These are phyloP conservation scores for Penicillium sp. DNA, from an alignment of 2,329 filamentous ascomycete genomes.

Conservation along the genomic window DNA sequence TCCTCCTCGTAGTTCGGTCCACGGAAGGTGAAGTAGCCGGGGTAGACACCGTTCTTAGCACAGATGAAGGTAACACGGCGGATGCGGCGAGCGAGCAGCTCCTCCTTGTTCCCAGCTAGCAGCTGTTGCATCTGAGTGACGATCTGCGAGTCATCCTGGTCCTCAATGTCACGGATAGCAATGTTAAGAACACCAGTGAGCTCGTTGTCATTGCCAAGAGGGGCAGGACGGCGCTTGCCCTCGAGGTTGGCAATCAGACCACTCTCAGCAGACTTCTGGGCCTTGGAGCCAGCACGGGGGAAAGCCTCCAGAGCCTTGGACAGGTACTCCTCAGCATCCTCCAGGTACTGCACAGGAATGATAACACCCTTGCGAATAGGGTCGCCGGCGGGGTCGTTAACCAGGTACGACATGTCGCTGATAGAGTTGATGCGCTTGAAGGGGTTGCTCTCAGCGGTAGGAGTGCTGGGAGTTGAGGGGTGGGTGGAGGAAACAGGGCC, in stretches of 20 bases:
- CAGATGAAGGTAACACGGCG: conserved; percentile 95
- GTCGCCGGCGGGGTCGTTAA: conserved; percentile 63
- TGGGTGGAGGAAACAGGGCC: conserved; percentile 70
- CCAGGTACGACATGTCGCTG: conserved; percentile 90
- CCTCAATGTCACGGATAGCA: conserved; percentile 82
- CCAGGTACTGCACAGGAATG: conserved; percentile 84
- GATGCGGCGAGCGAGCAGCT: conserved; percentile 73
- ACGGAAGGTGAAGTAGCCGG: conserved; percentile 97
- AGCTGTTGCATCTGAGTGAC: conserved; percentile 69
- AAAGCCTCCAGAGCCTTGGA: conserved; percentile 79
- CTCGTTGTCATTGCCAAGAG: conserved; percentile 59
- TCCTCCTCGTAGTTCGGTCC: conserved; percentile 86
- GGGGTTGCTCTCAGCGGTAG: conserved; percentile 54
- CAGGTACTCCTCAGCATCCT: conserved; percentile 86
- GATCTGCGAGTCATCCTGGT: conserved; percentile 73
- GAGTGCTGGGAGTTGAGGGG: conserved; percentile 78
- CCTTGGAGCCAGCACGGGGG: conserved; percentile 54
- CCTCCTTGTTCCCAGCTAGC: conserved; percentile 74
- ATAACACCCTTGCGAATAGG: conserved; percentile 88
- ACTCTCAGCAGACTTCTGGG: conserved; percentile 50
- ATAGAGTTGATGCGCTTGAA: conserved; percentile 89
- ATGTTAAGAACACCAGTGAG: conserved; percentile 89
- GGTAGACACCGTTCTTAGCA: conserved; percentile 89
- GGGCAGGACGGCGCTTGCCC: conserved; percentile 60
- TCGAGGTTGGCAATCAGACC: conserved; percentile 67